Conservation (phyloP, 2,329 filamentous ascomycete species). For the Blastomyces emzantsi region DNA sequence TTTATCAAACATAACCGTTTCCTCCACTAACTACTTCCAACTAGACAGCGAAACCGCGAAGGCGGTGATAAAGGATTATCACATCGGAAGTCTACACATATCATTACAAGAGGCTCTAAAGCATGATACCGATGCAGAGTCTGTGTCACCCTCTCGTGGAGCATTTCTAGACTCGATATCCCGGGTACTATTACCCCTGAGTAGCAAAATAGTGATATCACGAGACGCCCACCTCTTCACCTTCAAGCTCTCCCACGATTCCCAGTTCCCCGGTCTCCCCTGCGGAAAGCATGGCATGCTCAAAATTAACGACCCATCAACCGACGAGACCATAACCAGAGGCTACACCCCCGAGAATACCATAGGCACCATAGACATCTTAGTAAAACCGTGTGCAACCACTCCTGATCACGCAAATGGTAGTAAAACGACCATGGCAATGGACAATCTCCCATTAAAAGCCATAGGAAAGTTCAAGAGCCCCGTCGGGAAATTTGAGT, state of each 20-base stretch:
- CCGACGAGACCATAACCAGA: slow-evolving; percentile 62
- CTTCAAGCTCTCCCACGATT: slow-evolving; percentile 63
- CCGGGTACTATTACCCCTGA: slow-evolving; percentile 66
- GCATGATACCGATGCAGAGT: slow-evolving; percentile 33
- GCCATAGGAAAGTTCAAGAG: slow-evolving; percentile 77
- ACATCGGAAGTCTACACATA: slow-evolving; percentile 68
- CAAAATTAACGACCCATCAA: slow-evolving; percentile 59
- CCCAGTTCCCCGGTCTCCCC: slow-evolving; percentile 65
- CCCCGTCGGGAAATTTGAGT: slow-evolving; percentile 77
- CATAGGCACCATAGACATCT: slow-evolving; percentile 58
- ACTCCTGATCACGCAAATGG: slow-evolving; percentile 40
- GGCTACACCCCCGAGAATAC: slow-evolving; percentile 68
- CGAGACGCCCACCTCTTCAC: slow-evolving; percentile 73
- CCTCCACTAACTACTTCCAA: slow-evolving; percentile 19
- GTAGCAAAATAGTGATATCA: slow-evolving; percentile 60
- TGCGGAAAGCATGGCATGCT: slow-evolving; percentile 84
- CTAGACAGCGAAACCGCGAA: slow-evolving; percentile 86
- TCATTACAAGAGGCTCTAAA: slow-evolving; percentile 47
- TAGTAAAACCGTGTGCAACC: slow-evolving; percentile 75
- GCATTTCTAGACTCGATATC: slow-evolving; percentile 61
- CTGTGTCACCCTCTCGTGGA: slow-evolving; percentile 39
- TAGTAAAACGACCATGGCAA: slow-evolving; percentile 72
- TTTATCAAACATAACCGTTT: not conserved
- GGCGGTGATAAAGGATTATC: slow-evolving; percentile 76
- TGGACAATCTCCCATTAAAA: slow-evolving; percentile 64